A percentile compares a stretch with the other conserved stretches of the same genome.
Evolutionary conservation across 2,329 filamentous ascomycete species (phyloP).

Genomic region (Sporothrix pseudoabietina): DNA sequence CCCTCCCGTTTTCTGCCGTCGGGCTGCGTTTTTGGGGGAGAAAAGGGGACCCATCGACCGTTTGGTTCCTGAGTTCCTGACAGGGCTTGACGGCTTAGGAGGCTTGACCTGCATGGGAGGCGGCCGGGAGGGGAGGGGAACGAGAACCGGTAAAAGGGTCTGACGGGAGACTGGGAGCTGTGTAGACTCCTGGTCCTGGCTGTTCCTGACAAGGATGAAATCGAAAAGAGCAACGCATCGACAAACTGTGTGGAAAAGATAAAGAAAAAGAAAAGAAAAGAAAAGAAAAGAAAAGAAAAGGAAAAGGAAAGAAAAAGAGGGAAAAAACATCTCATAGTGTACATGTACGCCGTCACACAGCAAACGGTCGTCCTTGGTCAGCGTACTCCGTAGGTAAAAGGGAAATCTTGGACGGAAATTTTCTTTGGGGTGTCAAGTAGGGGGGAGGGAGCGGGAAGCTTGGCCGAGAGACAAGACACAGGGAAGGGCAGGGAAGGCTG

Average conservation of each 20-base stretch:
- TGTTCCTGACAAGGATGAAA: neutral
- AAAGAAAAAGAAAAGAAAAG: neutral
- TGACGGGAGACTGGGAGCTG: neutral
- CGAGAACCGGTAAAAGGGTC: neutral
- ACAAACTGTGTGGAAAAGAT: too few relatives aligned
- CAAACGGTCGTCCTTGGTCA: neutral
- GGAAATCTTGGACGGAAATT: neutral
- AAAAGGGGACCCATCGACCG: neutral
- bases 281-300: too few relatives aligned
- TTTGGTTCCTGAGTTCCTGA: slow-evolving; percentile 6
- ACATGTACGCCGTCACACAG: neutral
- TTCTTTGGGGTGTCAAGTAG: neutral
- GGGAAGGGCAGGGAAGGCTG: neutral
- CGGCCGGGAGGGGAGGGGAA: neutral
- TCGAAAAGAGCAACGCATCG: neutral
- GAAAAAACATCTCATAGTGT: neutral
- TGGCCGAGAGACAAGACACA: slow-evolving; percentile 9
- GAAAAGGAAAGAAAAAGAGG: neutral
- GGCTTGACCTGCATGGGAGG: slow-evolving; percentile 6
- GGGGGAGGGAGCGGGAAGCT: slow-evolving; percentile 1
- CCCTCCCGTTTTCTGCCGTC: slow-evolving; percentile 2
- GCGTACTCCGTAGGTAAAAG: neutral
- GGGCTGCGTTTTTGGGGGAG: neutral
- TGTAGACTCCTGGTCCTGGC: neutral
- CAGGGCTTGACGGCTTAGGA: neutral